Base-by-base conservation (phyloP, 352 stramenopile species). In the Blastocystis sp. region DNA sequence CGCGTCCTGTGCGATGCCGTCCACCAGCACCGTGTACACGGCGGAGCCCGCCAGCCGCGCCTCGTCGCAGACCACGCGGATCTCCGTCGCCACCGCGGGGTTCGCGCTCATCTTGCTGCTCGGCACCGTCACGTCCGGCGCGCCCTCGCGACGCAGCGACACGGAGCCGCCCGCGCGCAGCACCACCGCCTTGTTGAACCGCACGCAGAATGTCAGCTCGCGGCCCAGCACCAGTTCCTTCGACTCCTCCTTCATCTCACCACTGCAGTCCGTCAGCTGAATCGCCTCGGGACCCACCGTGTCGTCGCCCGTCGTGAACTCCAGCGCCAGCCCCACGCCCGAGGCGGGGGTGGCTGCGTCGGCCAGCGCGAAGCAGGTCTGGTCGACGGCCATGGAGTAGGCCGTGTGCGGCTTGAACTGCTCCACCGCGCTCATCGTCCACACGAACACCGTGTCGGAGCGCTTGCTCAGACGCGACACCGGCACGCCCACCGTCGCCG, bases 141-240 rank as follows among this genome's bases (percentile, higher is more conserved):
- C 71, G 59, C 66, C 71, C 38, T 28, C 54, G 48, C 28, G 21
- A 42, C 66, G 28, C 40, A 81, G 54, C 21, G 38, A 64, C 14
- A 66, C 54, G 43, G 43, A 59, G 38, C 71, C 52, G 28, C 43
- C 43, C 38, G 38, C 54, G 11, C 64, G 48, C 14, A 81, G 17
- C 38, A 34, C 19, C 28, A 81, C 60, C 14, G 54, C n/a, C 43
- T 81, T 38, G 59, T 81, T 81, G 28, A 81, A 81, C 42, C 45
- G 48, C 71, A 81, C 42, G 21, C 59, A 79, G 24, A 79, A 60
- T 9, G 4, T 6, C 54, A 54, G 66, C 24, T 40, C 28, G 7
- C 11, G 3, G 28, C 24, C 45, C 17, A 64, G 42, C 38, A n/a
- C 9, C 52, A 81, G 19, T 1, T 64, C 40, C 69, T n/a, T 11